These are phyloP conservation scores for Darksidea phi DNA, from an alignment of 495 filamentous ascomycete genomes.

Conservation along the genomic window DNA sequence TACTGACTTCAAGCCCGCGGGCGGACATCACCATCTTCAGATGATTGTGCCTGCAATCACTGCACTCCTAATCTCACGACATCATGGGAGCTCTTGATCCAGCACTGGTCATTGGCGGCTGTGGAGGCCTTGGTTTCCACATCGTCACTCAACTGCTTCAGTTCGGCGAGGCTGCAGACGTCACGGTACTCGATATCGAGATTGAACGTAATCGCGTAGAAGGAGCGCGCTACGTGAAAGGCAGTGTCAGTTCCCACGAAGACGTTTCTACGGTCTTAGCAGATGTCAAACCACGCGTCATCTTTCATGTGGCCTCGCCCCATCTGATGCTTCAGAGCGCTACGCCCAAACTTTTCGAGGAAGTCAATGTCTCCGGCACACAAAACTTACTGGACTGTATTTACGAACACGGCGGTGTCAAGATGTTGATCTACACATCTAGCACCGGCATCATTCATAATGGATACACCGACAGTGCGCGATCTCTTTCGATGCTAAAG, in stretches of 20 bases:
- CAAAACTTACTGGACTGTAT: conserved; percentile 71
- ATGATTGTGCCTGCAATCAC: background rate
- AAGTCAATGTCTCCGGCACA: conserved; percentile 91
- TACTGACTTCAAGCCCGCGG: too few relatives aligned
- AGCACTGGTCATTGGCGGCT: conserved; percentile 53
- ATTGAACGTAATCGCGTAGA: conserved; percentile 65
- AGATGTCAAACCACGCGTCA: conserved; percentile 72
- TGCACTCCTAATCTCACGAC: background rate
- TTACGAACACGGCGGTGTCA: conserved; percentile 64
- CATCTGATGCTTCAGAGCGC: conserved; percentile 2
- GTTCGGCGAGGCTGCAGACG: conserved; percentile 48
- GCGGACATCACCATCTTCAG: too few relatives aligned
- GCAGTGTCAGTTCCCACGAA: conserved; percentile 75
- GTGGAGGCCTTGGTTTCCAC: conserved; percentile 53
- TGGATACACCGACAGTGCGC: conserved; percentile 61
- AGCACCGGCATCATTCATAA: conserved; percentile 81
- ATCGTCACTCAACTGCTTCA: conserved; percentile 49
- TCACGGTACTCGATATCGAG: conserved; percentile 80
- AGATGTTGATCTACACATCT: conserved; percentile 89
- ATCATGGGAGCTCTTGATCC: background rate
- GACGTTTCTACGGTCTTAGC: conserved; percentile 64
- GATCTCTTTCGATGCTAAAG: too few relatives aligned
- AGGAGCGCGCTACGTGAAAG: conserved; percentile 74
- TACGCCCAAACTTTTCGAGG: conserved; percentile 57
- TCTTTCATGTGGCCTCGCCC: conserved; percentile 84